Evolutionary conservation across 495 filamentous ascomycete genomes (phyloP), one percentile per base, ranked within the genome.

Genomic region (Cercophora scortea): DNA sequence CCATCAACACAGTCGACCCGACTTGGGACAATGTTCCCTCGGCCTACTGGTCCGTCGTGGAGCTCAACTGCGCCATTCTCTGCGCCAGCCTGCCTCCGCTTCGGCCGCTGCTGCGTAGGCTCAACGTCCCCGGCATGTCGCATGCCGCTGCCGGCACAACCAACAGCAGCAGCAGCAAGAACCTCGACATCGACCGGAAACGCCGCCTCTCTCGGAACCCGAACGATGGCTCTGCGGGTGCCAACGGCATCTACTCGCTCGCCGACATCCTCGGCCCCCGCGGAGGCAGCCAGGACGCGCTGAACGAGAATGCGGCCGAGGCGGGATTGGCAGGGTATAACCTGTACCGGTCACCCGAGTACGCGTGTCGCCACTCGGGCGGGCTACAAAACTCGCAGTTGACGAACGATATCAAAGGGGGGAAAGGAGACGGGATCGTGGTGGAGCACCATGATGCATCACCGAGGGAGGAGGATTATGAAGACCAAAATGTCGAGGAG

Each of bases 41-140:
- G 38, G 48, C 61, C 2, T 45, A 56, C 12, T 67, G 64, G 67
- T 66, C 62, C 15, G 56, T 62, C 25, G 52, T 61, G 47, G 67
- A 70, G 60, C 52, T 56, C 39, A 66, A 66, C 50, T 58, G 60
- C 33, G 62, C 56, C 0, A 61, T 68, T 11, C 45, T 63, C n/a
- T 68, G 65, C 42, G 62, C 65, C 3, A 62, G 61, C 42, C 51
- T 68, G 53, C 65, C 62, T 4, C 51, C 62, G 1, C 45, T 68
- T 7, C 54, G 65, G 1, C 59, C 61, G 19, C 34, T 61, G 18
- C 32, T 67, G 35, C 13, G 13, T 32, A 32, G 18, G 25, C 15
- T 36, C 15, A 2, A 25, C 25, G 25, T 25, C 25, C 25, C 25
- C 25, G 25, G 25, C 25, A 25, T 25, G 25, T 25, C 25, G 25